Percentiles rank a stretch among this genome's conserved stretches.
These are phyloP conservation scores for Solanum chaucha DNA, from an alignment of 257 asterid species.

Conservation along the genomic window DNA sequence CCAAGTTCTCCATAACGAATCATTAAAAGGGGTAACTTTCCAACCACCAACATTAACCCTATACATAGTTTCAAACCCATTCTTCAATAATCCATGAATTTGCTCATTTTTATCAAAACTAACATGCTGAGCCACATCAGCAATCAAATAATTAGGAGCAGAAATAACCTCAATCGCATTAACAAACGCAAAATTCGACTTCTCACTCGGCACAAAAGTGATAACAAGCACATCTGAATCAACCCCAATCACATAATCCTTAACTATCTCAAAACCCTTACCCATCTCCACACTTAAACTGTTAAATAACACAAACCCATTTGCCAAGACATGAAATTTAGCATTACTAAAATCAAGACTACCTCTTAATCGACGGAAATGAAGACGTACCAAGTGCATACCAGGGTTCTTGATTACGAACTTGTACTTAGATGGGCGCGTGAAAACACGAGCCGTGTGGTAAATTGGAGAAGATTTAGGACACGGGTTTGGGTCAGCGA, in stretches of 20 bases:
- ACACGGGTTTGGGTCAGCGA: conserved; percentile 13
- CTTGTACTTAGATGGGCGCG: conserved; percentile 41
- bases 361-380: conserved; percentile 31
- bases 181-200: conserved; percentile 49
- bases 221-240: conserved; percentile 41
- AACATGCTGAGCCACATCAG: conserved; percentile 55
- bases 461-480: conserved; percentile 41
- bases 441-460: conserved; percentile 59
- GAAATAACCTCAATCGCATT: conserved; percentile 84
- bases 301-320: conserved; percentile 51
- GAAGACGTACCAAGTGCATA: conserved; percentile 72
- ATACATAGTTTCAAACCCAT: conserved; percentile 66
- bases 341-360: conserved; percentile 13
- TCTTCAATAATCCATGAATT: conserved; percentile 45
- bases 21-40: conserved; percentile 89
- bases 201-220: conserved; percentile 37
- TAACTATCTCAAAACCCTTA: conserved; percentile 20
- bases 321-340: conserved; percentile 73
- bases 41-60: conserved; percentile 86
- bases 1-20: conserved; percentile 95
- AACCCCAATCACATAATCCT: conserved; percentile 60
- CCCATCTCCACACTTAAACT: conserved; percentile 29
- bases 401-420: conserved; percentile 50
- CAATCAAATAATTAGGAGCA: conserved; percentile 67
- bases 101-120: conserved; percentile 32